phyloP scores from a whole-genome alignment of 2,329 filamentous ascomycete species.

The Aureobasidium sp. region DNA sequence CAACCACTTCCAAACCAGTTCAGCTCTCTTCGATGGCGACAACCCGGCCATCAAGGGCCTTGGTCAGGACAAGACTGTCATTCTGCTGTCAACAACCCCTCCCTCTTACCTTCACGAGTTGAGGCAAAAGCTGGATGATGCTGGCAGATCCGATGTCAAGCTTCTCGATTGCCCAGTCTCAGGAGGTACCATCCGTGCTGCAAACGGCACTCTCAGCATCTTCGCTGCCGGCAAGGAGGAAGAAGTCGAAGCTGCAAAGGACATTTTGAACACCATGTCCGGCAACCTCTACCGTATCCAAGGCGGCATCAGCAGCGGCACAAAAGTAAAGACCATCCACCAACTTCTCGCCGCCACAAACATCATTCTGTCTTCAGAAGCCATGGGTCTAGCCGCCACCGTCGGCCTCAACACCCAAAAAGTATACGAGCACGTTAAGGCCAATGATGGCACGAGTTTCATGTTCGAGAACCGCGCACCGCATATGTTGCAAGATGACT shows the following conservation, averaged over 20 bases:
- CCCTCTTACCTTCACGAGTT: slow-evolving; percentile 57
- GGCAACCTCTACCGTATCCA: slow-evolving; percentile 53
- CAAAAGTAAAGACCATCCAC: slow-evolving; percentile 51
- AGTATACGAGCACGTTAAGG: slow-evolving; percentile 40
- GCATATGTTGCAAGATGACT: slow-evolving; percentile 45
- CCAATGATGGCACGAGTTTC: slow-evolving; percentile 36
- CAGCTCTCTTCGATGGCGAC: slow-evolving; percentile 53
- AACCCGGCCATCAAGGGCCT: slow-evolving; percentile 46
- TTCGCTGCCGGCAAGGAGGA: slow-evolving; percentile 57
- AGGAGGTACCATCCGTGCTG: slow-evolving; percentile 59
- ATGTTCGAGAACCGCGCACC: slow-evolving; percentile 51
- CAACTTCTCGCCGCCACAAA: slow-evolving; percentile 52
- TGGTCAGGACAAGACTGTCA: slow-evolving; percentile 50
- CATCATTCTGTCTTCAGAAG: slow-evolving; percentile 48
- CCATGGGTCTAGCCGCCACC: slow-evolving; percentile 47
- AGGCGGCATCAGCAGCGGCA: slow-evolving; percentile 45
- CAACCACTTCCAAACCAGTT: slow-evolving; percentile 59
- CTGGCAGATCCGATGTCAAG: slow-evolving; percentile 53
- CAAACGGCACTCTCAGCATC: slow-evolving; percentile 65
- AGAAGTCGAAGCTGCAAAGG: slow-evolving; percentile 45
- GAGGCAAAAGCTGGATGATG: slow-evolving; percentile 45
- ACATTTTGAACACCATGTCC: slow-evolving; percentile 56
- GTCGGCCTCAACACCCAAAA: slow-evolving; percentile 44
- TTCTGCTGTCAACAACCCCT: slow-evolving; percentile 64
- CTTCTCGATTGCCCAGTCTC: slow-evolving; percentile 67